A percentile compares a stretch with the other conserved stretches of the same genome.
Conservation (phyloP, 1,284 basidiomycete genomes). For the Cutaneotrichosporon cavernicola region DNA sequence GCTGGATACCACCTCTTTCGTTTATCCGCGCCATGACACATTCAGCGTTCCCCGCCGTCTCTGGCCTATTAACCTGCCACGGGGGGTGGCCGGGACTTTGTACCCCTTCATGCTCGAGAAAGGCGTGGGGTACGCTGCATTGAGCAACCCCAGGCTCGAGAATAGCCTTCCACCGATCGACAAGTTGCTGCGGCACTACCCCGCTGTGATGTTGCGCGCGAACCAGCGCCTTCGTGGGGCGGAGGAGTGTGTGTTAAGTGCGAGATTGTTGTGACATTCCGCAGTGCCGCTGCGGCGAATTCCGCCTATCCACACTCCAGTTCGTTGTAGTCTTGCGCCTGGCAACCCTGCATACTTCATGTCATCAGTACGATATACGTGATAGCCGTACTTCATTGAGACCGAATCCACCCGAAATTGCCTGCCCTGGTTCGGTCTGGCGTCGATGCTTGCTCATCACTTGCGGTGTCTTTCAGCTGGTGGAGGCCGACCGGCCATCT, state of each 20-base stretch:
- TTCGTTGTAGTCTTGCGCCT: no score
- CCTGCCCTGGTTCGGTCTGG: not conserved
- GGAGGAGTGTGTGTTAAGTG: not conserved
- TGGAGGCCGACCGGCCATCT: not conserved
- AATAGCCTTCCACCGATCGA: not conserved
- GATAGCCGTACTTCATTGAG: not conserved
- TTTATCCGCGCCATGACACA: not conserved
- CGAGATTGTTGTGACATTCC: not conserved
- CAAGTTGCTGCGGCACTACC: not conserved
- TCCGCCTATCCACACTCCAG: not conserved
- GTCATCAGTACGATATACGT: no score
- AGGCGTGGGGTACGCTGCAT: not conserved
- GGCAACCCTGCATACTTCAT: no score
- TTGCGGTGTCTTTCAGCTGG: not conserved
- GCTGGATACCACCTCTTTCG: not conserved
- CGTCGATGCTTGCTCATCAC: not conserved
- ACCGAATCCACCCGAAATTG: not conserved
- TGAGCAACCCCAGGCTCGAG: not conserved
- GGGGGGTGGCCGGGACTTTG: not conserved
- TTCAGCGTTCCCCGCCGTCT: slow-evolving; percentile 1
- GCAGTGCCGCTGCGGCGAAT: not conserved
- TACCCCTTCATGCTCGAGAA: not conserved
- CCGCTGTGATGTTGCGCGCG: not conserved
- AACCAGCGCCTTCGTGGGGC: not conserved
- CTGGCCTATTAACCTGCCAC: not conserved